Evolutionary conservation across 257 asterid genomes (phyloP).

Genomic region (Striga asiatica): DNA sequence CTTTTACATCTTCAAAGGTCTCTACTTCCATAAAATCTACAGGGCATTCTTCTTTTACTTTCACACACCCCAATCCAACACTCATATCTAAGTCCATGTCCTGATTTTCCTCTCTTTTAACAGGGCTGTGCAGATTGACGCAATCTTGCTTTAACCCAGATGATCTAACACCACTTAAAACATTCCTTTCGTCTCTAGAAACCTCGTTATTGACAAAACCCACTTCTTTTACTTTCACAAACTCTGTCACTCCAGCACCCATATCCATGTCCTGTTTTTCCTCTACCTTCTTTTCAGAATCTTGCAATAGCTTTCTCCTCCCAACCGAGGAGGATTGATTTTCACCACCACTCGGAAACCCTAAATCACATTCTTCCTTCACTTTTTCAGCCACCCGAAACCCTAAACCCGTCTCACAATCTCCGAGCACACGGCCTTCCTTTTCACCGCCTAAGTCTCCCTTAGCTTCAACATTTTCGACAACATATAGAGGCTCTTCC

Average conservation of each 20-base stretch:
- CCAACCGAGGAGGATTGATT: background rate
- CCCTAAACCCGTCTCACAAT: background rate
- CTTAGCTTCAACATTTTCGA: background rate
- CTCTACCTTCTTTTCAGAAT: background rate
- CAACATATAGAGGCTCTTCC: conserved; percentile 5
- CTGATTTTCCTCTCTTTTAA: background rate
- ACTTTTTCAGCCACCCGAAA: conserved; percentile 4
- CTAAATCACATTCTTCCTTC: conserved; percentile 26
- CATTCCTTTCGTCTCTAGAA: background rate
- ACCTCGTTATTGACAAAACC: background rate
- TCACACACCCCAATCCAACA: background rate
- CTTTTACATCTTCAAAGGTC: background rate
- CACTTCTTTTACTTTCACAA: background rate
- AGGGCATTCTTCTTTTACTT: conserved; percentile 30
- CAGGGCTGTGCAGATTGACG: too few species aligned
- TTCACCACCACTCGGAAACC: background rate
- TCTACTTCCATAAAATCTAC: conserved; percentile 1
- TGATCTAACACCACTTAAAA: conserved; percentile 2
- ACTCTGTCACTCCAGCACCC: background rate
- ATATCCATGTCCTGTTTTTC: too few species aligned
- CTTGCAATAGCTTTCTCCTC: background rate
- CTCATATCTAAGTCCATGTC: background rate
- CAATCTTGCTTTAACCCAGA: background rate
- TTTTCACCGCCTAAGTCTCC: background rate
- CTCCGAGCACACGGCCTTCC: too few species aligned